Evolutionary conservation across 2,329 filamentous ascomycete genomes (phyloP), one percentile per base, ranked within the genome.

Genomic region (Aspergillus persii): DNA sequence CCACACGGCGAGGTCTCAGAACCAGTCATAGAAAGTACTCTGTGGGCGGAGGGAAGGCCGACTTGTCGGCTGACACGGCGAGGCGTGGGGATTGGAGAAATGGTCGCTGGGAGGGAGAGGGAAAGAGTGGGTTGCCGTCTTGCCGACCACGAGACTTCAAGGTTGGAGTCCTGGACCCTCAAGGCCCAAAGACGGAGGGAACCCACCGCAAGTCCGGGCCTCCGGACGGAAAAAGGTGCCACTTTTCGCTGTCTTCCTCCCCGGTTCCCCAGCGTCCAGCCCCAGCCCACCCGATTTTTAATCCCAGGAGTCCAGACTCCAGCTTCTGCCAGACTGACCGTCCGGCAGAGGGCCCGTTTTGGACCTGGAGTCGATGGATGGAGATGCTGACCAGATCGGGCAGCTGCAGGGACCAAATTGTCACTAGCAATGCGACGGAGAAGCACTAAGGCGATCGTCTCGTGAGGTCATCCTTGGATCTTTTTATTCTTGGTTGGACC

Each of bases 191-290:
- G 26, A n/a, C 50, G 18, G 46, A 48, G 11, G 11, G 18, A 23
- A 23, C 18, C 41, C 51, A 53, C 51, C 29, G 36, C 39, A 7
- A 44, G n/a, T 27, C 53, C 39, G 53, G 53, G 39, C 27, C 39
- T 57, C 56, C 50, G 50, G 41, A 46, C 50, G 50, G 41, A 46
- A 30, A 26, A 49, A 36, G 33, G 18, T 47, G 46, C 33, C 33
- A 30, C 54, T 27, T 41, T 36, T 39, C n/a, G 8, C 44, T 15
- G n/a, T 29, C 47, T 29, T 9, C 8, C 33, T 11, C 33, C 33
- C 8, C 15, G 4, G 4, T 36, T 50, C 49, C 49, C 49, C 49
- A n/a, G 49, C 54, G 47, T 54, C 57, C 52, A 58, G 50, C 54
- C 56, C 47, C 39, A 36, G 33, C n/a, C 8, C 53, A 48, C 11